Evolutionary conservation across 257 asterid genomes (phyloP), one percentile per base, ranked within the genome.

Genomic region (Nicotiana undulata): DNA sequence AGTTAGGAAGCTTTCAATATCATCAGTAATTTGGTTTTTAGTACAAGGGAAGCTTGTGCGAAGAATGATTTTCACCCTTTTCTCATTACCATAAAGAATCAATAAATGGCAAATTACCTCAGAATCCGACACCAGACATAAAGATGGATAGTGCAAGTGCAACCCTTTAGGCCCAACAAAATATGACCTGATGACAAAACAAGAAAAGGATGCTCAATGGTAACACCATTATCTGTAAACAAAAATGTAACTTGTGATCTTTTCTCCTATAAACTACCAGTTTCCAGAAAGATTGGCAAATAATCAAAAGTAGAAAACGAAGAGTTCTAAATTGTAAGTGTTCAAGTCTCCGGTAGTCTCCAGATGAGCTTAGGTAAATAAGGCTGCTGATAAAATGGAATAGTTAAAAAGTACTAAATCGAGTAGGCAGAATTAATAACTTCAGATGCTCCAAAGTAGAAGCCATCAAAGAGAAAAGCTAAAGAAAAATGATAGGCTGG

Each of bases 401-500:
- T 58, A 17, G 16, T 10, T 11, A 49, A 40, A 78, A 49, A 55
- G 85, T 88, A 86, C 89, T 82, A 91, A 91, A 91, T 88, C 82
- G 91, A 89, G 84, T 86, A 86, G 1, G 89, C 92, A 12, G 93
- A 85, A 79, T 81, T 85, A 7, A 89, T 83, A 46, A 89, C 88
- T 81, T 91, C 92, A 22, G 91, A 89, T 9, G 91, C 93, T 84
- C 93, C 90, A 18, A 80, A 88, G 70, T 89, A 89, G 68, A 89
- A 74, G 72, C 93, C 93, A 67, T 87, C 95, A 56, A 89, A 85
- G 40, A 89, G 92, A 56, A 89, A 88, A 20, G 93, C 93, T 59
- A 89, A 28, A 2, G 93, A 87, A 81, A 88, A 81, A 88, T 91
- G 32, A 89, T 82, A 6, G 92, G 92, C 77, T 89, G 92, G 11